phyloP scores from a whole-genome alignment of 1,139 yeast species.

The Suhomyces ambrosiae region DNA sequence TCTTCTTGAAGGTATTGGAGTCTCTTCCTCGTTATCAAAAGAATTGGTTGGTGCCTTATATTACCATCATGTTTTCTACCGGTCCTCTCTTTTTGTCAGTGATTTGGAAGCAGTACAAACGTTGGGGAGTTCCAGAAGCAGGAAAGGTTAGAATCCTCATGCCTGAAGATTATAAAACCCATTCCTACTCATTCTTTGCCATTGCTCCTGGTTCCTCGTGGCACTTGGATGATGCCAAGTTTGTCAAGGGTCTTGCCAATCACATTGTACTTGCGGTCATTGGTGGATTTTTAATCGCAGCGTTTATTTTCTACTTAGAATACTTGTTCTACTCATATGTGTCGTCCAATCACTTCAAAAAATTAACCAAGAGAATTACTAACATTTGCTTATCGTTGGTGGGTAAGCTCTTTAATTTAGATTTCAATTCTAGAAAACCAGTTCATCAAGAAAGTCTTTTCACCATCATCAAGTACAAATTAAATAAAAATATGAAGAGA shows the following conservation, averaged over 20 bases:
- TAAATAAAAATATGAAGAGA: slow-evolving; percentile 27
- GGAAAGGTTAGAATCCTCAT: slow-evolving; percentile 66
- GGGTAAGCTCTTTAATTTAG: slow-evolving; percentile 6
- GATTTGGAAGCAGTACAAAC: slow-evolving; percentile 82
- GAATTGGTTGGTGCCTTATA: slow-evolving; percentile 81
- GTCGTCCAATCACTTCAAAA: slow-evolving; percentile 35
- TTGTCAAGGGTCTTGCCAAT: slow-evolving; percentile 67
- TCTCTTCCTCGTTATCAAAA: slow-evolving; percentile 62
- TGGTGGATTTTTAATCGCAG: slow-evolving; percentile 65
- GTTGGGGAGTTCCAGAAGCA: slow-evolving; percentile 71
- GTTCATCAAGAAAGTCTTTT: slow-evolving; percentile 5
- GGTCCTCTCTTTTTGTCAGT: slow-evolving; percentile 89
- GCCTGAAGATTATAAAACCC: slow-evolving; percentile 70
- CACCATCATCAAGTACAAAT: slow-evolving; percentile 13
- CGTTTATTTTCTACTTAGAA: slow-evolving; percentile 59
- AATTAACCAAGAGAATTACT: slow-evolving; percentile 21
- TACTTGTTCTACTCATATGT: slow-evolving; percentile 58
- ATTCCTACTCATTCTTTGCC: slow-evolving; percentile 62
- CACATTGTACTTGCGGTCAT: slow-evolving; percentile 72
- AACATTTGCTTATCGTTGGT: slow-evolving; percentile 3
- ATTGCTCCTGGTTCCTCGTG: slow-evolving; percentile 83
- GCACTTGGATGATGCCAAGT: slow-evolving; percentile 84
- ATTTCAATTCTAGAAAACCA: slow-evolving; percentile 1
- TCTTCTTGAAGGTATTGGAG: slow-evolving; percentile 71
- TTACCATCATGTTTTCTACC: slow-evolving; percentile 91